phyloP scores from a whole-genome alignment of 164 flowering plant species.

The Protea cynaroides region DNA sequence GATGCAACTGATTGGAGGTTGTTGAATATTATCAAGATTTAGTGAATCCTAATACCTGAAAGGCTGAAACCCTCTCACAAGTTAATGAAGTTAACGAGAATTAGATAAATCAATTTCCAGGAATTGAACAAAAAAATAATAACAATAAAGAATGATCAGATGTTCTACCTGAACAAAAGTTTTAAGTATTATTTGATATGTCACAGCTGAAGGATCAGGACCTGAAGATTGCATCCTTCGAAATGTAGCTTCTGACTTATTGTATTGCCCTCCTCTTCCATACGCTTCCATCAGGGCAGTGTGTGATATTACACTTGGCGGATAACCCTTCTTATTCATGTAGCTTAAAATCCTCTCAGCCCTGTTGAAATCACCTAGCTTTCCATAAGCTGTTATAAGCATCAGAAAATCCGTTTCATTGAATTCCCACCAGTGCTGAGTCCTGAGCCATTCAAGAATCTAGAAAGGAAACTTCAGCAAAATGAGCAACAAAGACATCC shows the following conservation, averaged over 20 bases:
- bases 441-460: conserved; percentile 94
- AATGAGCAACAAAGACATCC: not conserved
- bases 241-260: conserved; percentile 82
- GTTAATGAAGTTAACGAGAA: too few species aligned
- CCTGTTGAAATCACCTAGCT: conserved; percentile 69
- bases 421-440: conserved; percentile 94
- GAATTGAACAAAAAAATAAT: not conserved
- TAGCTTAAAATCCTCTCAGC: conserved; percentile 63
- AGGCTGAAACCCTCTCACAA: too few species aligned
- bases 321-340: conserved; percentile 75
- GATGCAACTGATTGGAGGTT: too few species aligned
- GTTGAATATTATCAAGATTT: too few species aligned
- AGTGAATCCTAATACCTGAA: too few species aligned
- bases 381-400: conserved; percentile 96
- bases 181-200: conserved; percentile 90
- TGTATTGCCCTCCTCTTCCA: conserved; percentile 77
- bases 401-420: conserved; percentile 83
- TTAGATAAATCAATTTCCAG: not conserved
- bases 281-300: conserved; percentile 98
- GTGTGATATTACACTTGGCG: conserved; percentile 69
- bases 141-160: not conserved
- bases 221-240: conserved; percentile 89
- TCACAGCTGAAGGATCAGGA: conserved; percentile 89
- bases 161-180: conserved; percentile 70
- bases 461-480: conserved; percentile 13